Percentiles rank a stretch among this genome's conserved stretches.
These are phyloP conservation scores for Guillardia theta DNA, from an alignment of 78 protist species.

Conservation along the genomic window DNA sequence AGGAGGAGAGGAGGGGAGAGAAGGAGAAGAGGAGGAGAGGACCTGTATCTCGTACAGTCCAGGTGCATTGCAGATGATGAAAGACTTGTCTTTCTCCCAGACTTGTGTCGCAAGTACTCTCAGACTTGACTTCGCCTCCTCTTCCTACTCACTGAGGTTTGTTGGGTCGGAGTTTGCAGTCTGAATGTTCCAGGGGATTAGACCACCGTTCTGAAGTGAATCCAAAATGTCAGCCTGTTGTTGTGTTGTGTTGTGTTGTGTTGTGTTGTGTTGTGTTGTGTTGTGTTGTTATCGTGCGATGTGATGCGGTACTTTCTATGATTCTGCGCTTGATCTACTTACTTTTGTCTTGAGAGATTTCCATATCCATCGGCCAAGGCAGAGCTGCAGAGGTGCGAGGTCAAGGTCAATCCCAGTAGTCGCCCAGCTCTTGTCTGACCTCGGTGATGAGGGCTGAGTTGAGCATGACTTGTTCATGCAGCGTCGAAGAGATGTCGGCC, in stretches of 20 bases:
- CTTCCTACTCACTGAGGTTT: no score
- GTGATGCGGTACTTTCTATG: no score
- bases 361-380: slow-evolving; percentile 11
- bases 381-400: no score
- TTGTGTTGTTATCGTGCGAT: no score
- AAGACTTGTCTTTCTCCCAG: slow-evolving; percentile 15
- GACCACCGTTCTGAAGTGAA: not conserved
- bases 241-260: no score
- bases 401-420: no score
- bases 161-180: not conserved
- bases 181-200: not conserved
- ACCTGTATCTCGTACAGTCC: not conserved
- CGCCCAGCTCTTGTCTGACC: no score
- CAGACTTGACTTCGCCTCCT: no score
- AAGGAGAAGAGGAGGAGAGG: not conserved
- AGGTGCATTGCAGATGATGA: not conserved
- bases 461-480: not conserved
- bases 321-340: no score
- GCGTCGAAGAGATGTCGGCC: not conserved
- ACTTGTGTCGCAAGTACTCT: not conserved
- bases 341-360: not conserved
- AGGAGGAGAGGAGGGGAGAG: not conserved
- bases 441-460: not conserved
- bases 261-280: no score
- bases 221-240: no score